Evolutionary conservation across 768 basidiomycete genomes (phyloP), one percentile per base, ranked within the genome.

Genomic region (Trichaptum fuscoviolaceum): DNA sequence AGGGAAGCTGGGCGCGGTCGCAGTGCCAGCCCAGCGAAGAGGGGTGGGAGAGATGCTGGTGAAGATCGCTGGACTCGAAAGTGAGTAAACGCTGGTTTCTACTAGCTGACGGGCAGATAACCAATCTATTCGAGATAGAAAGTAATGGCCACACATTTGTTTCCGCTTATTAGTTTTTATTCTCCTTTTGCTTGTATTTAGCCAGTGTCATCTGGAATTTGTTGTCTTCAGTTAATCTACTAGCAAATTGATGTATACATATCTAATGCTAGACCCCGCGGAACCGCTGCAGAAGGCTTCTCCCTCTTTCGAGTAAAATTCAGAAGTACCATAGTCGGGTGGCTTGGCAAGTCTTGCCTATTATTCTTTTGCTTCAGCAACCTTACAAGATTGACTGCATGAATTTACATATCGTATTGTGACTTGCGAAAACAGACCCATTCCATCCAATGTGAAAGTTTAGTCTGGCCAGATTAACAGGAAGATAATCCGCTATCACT

Each of bases 41-140:
- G 85, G 70, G 87, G 87, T 8, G 87, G 85, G 9, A 80, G 83
- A 68, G 80, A 79, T 42, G 79, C 77, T 59, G 91, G 91, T 25
- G 91, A 92, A 75, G 92, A 92, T 71, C 84, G 91, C 66, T 90
- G 88, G 88, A 89, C 88, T 25, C 83, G 88, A 71, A 90, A 85
- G 74, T 84, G 30, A 42, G n/a, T 18, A 24, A 25, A 34, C 4
- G 10, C 18, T 8, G 30, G 30, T 4, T 52, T 52, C 42, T 52
- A 12, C 20, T 52, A 52, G 15, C 10, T 52, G 42, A 12, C 20
- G 42, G 15, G 12, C 20, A 15, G 10, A 20, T 12, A 52, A 52
- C 42, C 20, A 52, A 52, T 36, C 17, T 36, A 7, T 36, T n/a
- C n/a, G n/a, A 36, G 35, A 36, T 36, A 36, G 35, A 36, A 36